Evolutionary conservation across 495 filamentous ascomycete species (phyloP), one percentile per base, ranked within the genome.

Genomic region (Thermothielavioides terrestris): DNA sequence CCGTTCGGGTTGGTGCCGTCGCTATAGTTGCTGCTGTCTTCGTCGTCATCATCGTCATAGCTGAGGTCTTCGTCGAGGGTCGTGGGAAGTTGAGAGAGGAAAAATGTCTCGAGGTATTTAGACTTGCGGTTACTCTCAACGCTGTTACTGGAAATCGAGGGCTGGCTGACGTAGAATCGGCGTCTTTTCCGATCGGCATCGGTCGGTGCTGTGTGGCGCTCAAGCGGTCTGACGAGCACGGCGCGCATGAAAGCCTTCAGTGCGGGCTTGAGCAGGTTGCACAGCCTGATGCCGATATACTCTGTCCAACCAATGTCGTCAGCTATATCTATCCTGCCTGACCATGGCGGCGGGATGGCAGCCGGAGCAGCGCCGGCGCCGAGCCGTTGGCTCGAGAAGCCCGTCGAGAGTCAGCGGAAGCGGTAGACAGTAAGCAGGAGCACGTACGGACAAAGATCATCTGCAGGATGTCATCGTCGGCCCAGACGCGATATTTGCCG

Each of bases 401-500:
- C n/a, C n/a, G n/a, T n/a, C n/a, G n/a, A n/a, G n/a, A n/a, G n/a
- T n/a, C n/a, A n/a, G n/a, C n/a, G n/a, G n/a, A n/a, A n/a, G n/a
- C n/a, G n/a, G n/a, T n/a, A n/a, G n/a, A n/a, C n/a, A n/a, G n/a
- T n/a, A n/a, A n/a, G n/a, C n/a, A n/a, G n/a, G n/a, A n/a, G n/a
- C n/a, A n/a, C n/a, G n/a, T n/a, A n/a, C n/a, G 79, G 25, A 85
- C 66, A 50, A 85, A 74, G 12, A 86, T 73, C 17, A 76, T 74
- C 43, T 85, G 79, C 9, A 85, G 63, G 26, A 86, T 68, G 49
- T 86, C 83, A 52, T 84, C 82, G 49, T 86, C 81, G 75, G 82
- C 80, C 64, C 73, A 79, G 14, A 86, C 71, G 0, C 78, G 74
- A 51, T 84, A 85, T 54, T 82, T 82, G 1, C 83, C 81, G 54